Conservation (phyloP, 1,284 basidiomycete species). For the Apiotrichum sp. region DNA sequence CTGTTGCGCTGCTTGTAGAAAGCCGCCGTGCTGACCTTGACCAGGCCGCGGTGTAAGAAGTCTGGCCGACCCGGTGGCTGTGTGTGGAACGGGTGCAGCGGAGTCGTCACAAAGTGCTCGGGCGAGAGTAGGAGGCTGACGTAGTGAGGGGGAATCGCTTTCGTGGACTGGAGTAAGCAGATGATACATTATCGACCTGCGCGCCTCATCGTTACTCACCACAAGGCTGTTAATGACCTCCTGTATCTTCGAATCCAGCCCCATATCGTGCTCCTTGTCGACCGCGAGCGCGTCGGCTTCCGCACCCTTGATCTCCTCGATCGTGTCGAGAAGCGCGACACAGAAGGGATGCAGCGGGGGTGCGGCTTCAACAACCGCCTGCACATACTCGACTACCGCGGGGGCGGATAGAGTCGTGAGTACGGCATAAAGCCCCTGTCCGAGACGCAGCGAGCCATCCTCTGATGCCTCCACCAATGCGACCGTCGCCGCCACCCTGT, state of each 20-base stretch:
- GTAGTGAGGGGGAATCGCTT: slow-evolving; percentile 19
- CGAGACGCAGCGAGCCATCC: neutral
- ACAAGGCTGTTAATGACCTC: slow-evolving; percentile 7
- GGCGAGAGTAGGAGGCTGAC: slow-evolving; percentile 27
- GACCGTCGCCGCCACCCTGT: neutral
- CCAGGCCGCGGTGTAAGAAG: slow-evolving; percentile 21
- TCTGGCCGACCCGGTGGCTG: slow-evolving; percentile 10
- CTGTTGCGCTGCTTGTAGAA: slow-evolving; percentile 97
- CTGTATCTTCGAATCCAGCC: neutral
- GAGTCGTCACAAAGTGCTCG: slow-evolving; percentile 21
- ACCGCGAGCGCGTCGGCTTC: slow-evolving; percentile 6
- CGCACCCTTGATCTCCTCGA: slow-evolving; percentile 10
- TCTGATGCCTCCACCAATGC: too few species aligned
- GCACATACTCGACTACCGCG: neutral
- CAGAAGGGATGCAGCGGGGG: neutral
- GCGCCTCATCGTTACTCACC: neutral
- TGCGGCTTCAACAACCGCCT: neutral
- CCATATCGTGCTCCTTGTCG: neutral
- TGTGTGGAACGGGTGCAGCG: slow-evolving; percentile 30
- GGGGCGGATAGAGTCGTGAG: neutral
- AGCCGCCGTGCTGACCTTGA: slow-evolving; percentile 35
- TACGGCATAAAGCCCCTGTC: neutral
- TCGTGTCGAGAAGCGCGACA: slow-evolving; percentile 9
- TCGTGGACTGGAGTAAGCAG: neutral
- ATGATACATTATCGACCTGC: neutral